Evolutionary conservation across 352 stramenopile species (phyloP).

Genomic region (Phytophthora tentaculata): DNA sequence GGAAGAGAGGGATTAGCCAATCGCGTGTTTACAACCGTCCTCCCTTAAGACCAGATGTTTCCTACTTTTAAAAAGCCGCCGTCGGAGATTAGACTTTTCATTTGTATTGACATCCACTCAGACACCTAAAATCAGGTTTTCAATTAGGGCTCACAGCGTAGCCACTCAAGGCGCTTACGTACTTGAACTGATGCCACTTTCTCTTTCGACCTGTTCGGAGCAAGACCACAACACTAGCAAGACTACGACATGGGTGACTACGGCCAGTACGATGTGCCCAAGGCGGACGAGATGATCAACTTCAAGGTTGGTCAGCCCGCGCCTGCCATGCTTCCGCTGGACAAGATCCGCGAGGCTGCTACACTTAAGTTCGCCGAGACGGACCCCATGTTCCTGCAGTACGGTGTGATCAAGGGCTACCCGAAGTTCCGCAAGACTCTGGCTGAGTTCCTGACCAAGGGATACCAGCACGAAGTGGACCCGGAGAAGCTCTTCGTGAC

Average conservation of each 20-base stretch:
- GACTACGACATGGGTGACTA: conserved; percentile 74
- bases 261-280: conserved; percentile 84
- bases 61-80: conserved; percentile 29
- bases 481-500: conserved; percentile 92
- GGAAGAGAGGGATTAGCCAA: conserved; percentile 24
- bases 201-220: conserved; percentile 16
- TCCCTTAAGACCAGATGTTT: conserved; percentile 8
- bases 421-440: conserved; percentile 84
- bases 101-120: not conserved
- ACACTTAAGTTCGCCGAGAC: conserved; percentile 85
- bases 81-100: conserved; percentile 13
- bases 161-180: conserved; percentile 27
- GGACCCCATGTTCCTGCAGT: conserved; percentile 90
- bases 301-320: conserved; percentile 91
- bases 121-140: conserved; percentile 15
- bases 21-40: conserved; percentile 20
- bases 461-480: conserved; percentile 78
- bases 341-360: conserved; percentile 84
- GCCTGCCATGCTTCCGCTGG: conserved; percentile 81
- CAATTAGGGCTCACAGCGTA: conserved; percentile 3
- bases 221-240: conserved; percentile 8
- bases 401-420: conserved; percentile 90
- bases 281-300: conserved; percentile 87
- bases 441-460: conserved; percentile 79
- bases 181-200: conserved; percentile 26